phyloP scores from a whole-genome alignment of 768 basidiomycete species.

The Rhodocollybia butyracea region DNA sequence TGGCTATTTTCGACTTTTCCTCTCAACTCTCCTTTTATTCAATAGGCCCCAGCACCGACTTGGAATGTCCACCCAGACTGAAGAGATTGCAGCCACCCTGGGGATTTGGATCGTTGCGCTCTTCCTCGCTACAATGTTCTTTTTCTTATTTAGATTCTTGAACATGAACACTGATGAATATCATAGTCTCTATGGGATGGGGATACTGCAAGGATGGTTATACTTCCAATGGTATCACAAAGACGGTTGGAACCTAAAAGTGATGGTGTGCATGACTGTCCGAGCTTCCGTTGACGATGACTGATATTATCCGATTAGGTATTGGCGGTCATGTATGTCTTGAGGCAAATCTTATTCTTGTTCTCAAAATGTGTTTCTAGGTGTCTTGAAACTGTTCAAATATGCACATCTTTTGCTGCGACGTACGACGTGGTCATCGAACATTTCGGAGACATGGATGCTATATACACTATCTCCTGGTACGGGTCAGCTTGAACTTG shows the following conservation, averaged over 20 bases:
- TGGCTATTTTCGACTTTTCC: too few species aligned
- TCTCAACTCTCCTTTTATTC: too few species aligned
- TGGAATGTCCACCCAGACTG: too few species aligned
- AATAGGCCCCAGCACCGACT: too few species aligned
- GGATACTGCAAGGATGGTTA: constrained; percentile 17
- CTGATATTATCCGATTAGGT: neutral
- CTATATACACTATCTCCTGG: constrained; percentile 14
- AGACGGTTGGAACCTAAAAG: constrained; percentile 18
- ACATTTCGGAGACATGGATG: constrained; percentile 17
- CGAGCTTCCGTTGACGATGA: neutral
- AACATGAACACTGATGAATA: neutral
- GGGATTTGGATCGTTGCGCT: neutral
- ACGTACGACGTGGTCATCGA: constrained; percentile 18
- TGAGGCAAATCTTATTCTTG: neutral
- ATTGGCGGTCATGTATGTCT: neutral
- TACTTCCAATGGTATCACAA: constrained; percentile 22
- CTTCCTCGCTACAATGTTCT: constrained; percentile 2
- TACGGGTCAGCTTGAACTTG: constrained; percentile 3
- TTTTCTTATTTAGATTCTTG: neutral
- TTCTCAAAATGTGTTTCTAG: constrained; percentile 9
- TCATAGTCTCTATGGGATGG: constrained; percentile 19
- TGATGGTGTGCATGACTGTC: constrained; percentile 7
- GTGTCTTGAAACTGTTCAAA: constrained; percentile 17
- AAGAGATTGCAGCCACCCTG: neutral
- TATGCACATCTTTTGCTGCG: constrained; percentile 13